These are phyloP conservation scores for Cladosporium sp. DNA, from an alignment of 2,329 filamentous ascomycete species.

Conservation along the genomic window DNA sequence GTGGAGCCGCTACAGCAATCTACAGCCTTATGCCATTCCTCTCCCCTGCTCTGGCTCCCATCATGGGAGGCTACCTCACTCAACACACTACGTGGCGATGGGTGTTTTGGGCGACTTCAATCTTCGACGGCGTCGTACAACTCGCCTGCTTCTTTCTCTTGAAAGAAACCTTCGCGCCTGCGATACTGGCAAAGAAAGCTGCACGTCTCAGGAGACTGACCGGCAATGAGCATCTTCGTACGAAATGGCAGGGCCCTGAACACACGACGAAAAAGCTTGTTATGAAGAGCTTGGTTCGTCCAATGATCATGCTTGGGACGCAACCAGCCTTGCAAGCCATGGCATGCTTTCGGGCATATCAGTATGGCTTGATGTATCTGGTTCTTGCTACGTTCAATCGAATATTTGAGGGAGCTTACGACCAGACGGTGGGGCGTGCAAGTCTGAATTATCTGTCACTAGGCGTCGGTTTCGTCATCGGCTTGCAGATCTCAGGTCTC, in stretches of 20 bases:
- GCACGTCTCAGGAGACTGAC: conserved; percentile 43
- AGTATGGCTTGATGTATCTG: conserved; percentile 26
- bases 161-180: conserved; percentile 61
- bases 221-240: conserved; percentile 21
- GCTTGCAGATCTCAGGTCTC: conserved; percentile 25
- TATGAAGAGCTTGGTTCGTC: conserved; percentile 22
- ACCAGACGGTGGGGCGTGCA: conserved; percentile 20
- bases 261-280: conserved; percentile 22
- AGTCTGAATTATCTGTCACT: conserved; percentile 25
- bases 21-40: conserved; percentile 29
- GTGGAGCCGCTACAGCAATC: conserved; percentile 27
- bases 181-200: conserved; percentile 56
- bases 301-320: conserved; percentile 24
- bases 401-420: conserved; percentile 20
- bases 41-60: conserved; percentile 46
- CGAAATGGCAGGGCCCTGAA: conserved; percentile 22
- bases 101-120: conserved; percentile 82
- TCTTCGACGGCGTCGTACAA: conserved; percentile 65
- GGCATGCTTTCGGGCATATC: conserved; percentile 22
- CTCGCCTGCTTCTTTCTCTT: conserved; percentile 64
- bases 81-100: conserved; percentile 67
- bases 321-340: conserved; percentile 24
- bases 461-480: conserved; percentile 50
- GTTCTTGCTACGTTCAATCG: conserved; percentile 20
- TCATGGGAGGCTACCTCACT: conserved; percentile 60